Evolutionary conservation across 1,284 basidiomycete species (phyloP), one percentile per base, ranked within the genome.

Genomic region (Anthracocystis walkeri): DNA sequence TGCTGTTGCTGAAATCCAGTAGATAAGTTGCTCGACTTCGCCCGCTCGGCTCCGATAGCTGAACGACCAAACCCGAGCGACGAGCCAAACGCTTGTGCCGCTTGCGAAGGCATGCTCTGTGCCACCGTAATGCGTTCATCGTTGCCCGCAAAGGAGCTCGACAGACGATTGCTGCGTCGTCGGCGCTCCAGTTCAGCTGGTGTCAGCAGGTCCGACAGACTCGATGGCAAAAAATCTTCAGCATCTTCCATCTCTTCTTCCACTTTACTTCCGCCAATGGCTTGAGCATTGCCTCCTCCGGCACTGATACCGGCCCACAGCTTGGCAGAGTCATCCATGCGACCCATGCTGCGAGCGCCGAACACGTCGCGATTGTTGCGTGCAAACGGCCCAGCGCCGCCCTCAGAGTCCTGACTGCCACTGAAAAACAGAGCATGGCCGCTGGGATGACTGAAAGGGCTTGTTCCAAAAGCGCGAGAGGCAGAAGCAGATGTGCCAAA

Each of bases 211-310:
- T 85, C 84, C 5, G 78, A 81, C 4, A 85, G 66, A 35, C 78
- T 81, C 10, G 84, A 85, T 2, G 84, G 84, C 41, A 85, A 33
- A 49, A 85, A 85, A 59, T 82, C 83, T 49, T 97, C 94, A 3
- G 57, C 70, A 29, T 68, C 63, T 29, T 70, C 72, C 35, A 65
- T 62, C 27, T 76, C 62, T 21, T 73, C 77, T 11, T 79, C 79
- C 2, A 71, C 67, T 21, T 50, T 65, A 29, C 55, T 50, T 1
- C 54, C 35, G 18, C 65, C 59, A n/a, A 58, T 41, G 2, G 55
- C 38, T 20, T 58, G 55, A 5, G 52, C 38, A 16, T 23, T 31
- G 14, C 64, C 59, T 11, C 57, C 57, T 14, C 58, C 57, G 3
- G 45, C 41, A 23, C 58, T 20, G 18, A 67, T 66, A 5, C 64